phyloP scores from a whole-genome alignment of 768 basidiomycete genomes.

The Rhizopogon vesiculosus region DNA sequence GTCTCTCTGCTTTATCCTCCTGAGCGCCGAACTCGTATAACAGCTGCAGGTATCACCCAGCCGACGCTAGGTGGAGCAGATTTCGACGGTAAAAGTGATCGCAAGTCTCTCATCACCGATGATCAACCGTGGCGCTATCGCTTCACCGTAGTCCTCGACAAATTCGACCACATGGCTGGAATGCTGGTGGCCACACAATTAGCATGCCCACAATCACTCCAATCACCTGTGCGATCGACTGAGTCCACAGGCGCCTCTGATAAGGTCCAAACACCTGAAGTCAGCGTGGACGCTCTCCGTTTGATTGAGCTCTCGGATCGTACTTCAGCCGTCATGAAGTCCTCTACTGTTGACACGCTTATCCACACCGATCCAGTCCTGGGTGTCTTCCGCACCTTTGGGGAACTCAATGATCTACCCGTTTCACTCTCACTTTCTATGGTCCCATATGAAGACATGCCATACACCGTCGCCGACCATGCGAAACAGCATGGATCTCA shows the following conservation, averaged over 20 bases:
- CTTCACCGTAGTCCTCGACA: conserved; percentile 87
- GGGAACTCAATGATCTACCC: conserved; percentile 58
- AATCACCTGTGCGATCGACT: not conserved
- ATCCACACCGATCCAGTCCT: conserved; percentile 69
- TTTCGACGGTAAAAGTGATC: not conserved
- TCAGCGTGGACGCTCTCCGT: conserved; percentile 70
- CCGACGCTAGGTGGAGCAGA: not conserved
- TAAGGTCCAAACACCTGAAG: not conserved
- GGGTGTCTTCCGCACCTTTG: conserved; percentile 75
- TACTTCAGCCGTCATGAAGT: conserved; percentile 82
- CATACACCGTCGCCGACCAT: conserved; percentile 59
- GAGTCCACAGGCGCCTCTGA: conserved; percentile 1
- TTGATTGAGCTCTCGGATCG: conserved; percentile 88
- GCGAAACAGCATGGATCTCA: conserved; percentile 55
- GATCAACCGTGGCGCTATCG: conserved; percentile 27
- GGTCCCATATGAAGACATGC: conserved; percentile 70
- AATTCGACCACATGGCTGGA: conserved; percentile 81
- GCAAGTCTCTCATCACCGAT: not conserved
- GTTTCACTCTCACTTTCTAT: conserved; percentile 72
- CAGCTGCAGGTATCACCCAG: conserved; percentile 28
- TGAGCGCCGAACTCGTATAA: conserved; percentile 45
- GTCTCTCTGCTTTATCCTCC: conserved; percentile 68
- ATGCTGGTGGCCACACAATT: conserved; percentile 90
- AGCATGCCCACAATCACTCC: conserved; percentile 40
- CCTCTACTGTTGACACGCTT: conserved; percentile 67